Evolutionary conservation across 1,139 yeast genomes (phyloP).

Genomic region (Sugiyamaella novakii): DNA sequence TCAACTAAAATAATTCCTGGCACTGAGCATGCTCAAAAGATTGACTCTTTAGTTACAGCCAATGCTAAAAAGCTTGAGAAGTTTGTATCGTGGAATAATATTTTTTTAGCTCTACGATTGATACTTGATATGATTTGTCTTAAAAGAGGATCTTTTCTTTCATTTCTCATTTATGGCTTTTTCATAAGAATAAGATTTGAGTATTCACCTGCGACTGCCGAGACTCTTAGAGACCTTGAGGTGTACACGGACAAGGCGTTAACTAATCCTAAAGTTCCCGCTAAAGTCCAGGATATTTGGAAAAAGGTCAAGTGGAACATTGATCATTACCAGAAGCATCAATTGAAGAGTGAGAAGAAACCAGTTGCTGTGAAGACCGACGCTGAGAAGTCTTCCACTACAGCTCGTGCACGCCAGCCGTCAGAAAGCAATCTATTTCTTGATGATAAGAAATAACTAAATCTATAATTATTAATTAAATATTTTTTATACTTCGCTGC

Average conservation of each 20-base stretch:
- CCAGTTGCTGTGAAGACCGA: constrained; percentile 3
- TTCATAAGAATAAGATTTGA: constrained; percentile 78
- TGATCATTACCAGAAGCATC: constrained; percentile 23
- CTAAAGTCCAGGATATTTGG: constrained; percentile 56
- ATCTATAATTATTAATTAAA: too few relatives aligned
- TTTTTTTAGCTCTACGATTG: constrained; percentile 51
- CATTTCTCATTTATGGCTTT: constrained; percentile 56
- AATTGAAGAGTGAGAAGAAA: constrained; percentile 16
- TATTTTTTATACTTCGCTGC: neutral
- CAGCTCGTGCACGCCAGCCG: constrained; percentile 5
- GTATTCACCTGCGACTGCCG: constrained; percentile 67
- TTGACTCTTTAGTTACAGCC: constrained; percentile 51
- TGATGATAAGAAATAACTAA: constrained; percentile 5
- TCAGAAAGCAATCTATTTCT: constrained; percentile 20
- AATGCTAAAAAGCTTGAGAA: constrained; percentile 66
- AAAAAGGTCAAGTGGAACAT: constrained; percentile 49
- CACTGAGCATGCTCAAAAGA: constrained; percentile 47
- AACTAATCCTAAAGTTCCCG: constrained; percentile 58
- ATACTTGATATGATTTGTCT: constrained; percentile 60
- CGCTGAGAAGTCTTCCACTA: neutral
- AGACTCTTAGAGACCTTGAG: constrained; percentile 64
- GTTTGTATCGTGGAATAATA: constrained; percentile 67
- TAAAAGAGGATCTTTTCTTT: constrained; percentile 65
- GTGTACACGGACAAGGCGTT: constrained; percentile 63
- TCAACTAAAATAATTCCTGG: constrained; percentile 64